These are phyloP conservation scores for Penicillium janthinellum DNA, from an alignment of 2,329 filamentous ascomycete genomes.

Conservation along the genomic window DNA sequence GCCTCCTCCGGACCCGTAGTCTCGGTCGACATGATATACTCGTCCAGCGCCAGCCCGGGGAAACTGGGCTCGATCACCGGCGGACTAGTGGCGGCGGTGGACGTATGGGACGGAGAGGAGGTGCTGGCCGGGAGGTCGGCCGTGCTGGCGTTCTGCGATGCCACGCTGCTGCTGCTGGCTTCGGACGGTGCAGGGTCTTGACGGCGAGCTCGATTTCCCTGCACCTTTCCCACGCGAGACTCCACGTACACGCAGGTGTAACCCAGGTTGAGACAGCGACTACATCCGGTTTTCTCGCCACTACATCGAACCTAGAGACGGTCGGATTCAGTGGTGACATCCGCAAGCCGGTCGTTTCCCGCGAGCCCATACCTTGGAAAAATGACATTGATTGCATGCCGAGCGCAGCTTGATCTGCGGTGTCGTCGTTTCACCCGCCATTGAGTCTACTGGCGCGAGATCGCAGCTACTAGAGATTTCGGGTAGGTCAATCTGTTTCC, in stretches of 20 bases:
- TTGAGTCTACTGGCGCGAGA: not conserved
- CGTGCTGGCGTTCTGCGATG: not conserved
- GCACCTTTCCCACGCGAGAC: not conserved
- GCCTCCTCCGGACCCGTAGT: not conserved
- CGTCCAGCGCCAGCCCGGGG: not conserved
- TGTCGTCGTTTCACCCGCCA: not conserved
- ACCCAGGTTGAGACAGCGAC: not conserved
- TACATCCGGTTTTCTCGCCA: not conserved
- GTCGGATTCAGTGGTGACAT: not conserved
- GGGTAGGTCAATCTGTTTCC: too few species aligned
- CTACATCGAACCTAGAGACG: not conserved
- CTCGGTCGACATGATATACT: not conserved
- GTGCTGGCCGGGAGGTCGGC: not conserved
- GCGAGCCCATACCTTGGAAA: not conserved
- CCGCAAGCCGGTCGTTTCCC: not conserved
- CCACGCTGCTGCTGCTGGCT: not conserved
- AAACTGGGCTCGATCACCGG: not conserved
- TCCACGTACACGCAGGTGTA: not conserved
- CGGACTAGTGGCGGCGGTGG: not conserved
- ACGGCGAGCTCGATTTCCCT: not conserved
- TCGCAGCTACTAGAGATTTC: too few species aligned
- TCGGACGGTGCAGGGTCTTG: not conserved
- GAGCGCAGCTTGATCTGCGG: not conserved
- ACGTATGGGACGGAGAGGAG: not conserved
- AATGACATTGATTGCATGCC: not conserved